phyloP scores from a whole-genome alignment of 257 asterid genomes.

The Nicotiana knightiana region DNA sequence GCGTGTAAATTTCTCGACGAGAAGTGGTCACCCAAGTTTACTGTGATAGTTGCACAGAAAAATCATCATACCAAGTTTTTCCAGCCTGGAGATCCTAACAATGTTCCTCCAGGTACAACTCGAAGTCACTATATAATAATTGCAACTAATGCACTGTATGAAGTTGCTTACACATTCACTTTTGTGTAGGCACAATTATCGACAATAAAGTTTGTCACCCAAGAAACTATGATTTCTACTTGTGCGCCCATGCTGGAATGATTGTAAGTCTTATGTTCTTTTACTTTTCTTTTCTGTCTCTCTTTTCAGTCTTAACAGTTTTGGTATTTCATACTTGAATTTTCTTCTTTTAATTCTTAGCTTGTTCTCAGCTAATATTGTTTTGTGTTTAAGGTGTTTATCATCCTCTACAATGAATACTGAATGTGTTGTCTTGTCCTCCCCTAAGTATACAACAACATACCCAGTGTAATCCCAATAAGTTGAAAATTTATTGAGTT shows the following conservation, averaged over 20 bases:
- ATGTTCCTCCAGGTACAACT: slow-evolving; percentile 74
- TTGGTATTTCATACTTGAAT: not conserved
- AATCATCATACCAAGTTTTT: slow-evolving; percentile 91
- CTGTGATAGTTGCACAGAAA: slow-evolving; percentile 79
- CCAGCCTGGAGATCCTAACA: slow-evolving; percentile 68
- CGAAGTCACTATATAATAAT: not conserved
- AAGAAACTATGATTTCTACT: slow-evolving; percentile 74
- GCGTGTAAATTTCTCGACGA: slow-evolving; percentile 82
- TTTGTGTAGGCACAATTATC: slow-evolving; percentile 69
- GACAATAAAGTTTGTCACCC: slow-evolving; percentile 89
- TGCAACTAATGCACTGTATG: not conserved
- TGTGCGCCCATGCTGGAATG: slow-evolving; percentile 94
- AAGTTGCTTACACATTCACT: slow-evolving; percentile 2
- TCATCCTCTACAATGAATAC: not conserved
- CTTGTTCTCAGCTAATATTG: not conserved
- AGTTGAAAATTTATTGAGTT: not conserved
- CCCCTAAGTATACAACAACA: not conserved
- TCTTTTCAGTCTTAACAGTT: not conserved
- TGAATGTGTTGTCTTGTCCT: too few species aligned
- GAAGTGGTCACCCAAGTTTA: slow-evolving; percentile 76
- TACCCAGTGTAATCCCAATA: too few species aligned
- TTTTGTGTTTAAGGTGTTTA: not conserved
- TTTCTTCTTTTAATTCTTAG: not conserved
- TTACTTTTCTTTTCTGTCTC: not conserved
- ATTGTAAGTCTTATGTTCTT: slow-evolving; percentile 44